These are phyloP conservation scores for Puccinia triticina DNA, from an alignment of 1,284 basidiomycete genomes.

Conservation along the genomic window DNA sequence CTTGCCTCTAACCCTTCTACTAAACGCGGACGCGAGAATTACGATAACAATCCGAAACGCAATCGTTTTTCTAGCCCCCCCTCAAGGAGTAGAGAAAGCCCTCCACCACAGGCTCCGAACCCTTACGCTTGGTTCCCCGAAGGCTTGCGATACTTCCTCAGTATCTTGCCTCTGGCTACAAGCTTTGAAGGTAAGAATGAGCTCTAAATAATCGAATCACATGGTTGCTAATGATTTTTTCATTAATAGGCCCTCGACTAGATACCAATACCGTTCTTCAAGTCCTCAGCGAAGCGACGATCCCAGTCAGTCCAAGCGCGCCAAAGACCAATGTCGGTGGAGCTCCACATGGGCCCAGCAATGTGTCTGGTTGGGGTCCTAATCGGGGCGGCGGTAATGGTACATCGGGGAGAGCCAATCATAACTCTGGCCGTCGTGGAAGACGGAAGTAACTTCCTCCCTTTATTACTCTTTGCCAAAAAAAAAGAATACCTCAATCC, in stretches of 20 bases:
- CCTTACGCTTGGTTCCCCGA: constrained; percentile 65
- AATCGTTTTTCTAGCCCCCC: constrained; percentile 38
- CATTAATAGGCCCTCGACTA: constrained; percentile 36
- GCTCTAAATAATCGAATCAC: background rate
- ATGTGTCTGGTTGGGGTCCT: background rate
- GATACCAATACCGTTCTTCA: constrained; percentile 46
- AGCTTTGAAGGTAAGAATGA: constrained; percentile 76
- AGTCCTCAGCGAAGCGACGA: constrained; percentile 44
- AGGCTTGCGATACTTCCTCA: constrained; percentile 77
- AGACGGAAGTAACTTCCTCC: constrained; percentile 34
- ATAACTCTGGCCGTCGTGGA: constrained; percentile 34
- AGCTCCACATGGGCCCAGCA: background rate
- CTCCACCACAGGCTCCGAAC: constrained; percentile 29
- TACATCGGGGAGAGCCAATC: constrained; percentile 3
- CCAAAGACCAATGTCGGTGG: background rate
- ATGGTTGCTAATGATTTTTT: background rate
- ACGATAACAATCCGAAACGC: constrained; percentile 38
- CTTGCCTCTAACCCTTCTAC: background rate
- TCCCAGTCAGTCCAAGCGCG: background rate
- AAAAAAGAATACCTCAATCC: background rate
- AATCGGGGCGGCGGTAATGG: background rate
- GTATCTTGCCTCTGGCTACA: constrained; percentile 70
- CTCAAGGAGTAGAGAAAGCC: constrained; percentile 8
- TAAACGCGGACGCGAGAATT: constrained; percentile 38
- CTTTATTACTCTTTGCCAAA: background rate